Evolutionary conservation across 2,329 filamentous ascomycete genomes (phyloP).

Genomic region (Geosmithia flava): DNA sequence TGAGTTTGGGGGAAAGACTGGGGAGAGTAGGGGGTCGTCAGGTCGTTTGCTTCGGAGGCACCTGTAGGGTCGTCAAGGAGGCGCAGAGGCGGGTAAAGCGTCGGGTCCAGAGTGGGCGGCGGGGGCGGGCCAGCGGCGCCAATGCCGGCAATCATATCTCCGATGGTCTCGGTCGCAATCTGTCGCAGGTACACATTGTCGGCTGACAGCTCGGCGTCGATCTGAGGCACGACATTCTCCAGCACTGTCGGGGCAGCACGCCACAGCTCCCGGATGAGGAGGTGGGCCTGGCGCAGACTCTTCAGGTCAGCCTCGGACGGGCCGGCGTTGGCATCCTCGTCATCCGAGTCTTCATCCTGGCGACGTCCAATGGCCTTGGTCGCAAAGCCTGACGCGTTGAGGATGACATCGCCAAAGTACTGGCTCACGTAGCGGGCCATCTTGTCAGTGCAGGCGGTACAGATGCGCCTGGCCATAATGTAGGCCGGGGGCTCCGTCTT

Average conservation of each 20-base stretch:
- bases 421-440: conserved; percentile 92
- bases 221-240: conserved; percentile 83
- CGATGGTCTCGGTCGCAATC: conserved; percentile 85
- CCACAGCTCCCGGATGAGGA: conserved; percentile 85
- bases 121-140: conserved; percentile 80
- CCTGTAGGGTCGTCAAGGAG: conserved; percentile 39
- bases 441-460: conserved; percentile 78
- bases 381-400: conserved; percentile 62
- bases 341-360: conserved; percentile 50
- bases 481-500: conserved; percentile 89
- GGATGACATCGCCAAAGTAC: conserved; percentile 94
- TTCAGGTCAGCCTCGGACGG: conserved; percentile 75
- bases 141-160: conserved; percentile 89
- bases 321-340: conserved; percentile 44
- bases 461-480: conserved; percentile 91
- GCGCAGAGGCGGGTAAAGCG: conserved; percentile 69
- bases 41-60: conserved; percentile 32
- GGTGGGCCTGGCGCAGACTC: conserved; percentile 81
- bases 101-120: conserved; percentile 60
- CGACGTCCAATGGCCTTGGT: conserved; percentile 43
- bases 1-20: conserved; percentile 84
- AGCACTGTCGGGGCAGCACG: conserved; percentile 78
- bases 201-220: conserved; percentile 83
- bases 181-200: conserved; percentile 80
- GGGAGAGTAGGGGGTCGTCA: conserved; percentile 74